phyloP scores from a whole-genome alignment of 2,329 filamentous ascomycete genomes.

The Didymella segeticola region DNA sequence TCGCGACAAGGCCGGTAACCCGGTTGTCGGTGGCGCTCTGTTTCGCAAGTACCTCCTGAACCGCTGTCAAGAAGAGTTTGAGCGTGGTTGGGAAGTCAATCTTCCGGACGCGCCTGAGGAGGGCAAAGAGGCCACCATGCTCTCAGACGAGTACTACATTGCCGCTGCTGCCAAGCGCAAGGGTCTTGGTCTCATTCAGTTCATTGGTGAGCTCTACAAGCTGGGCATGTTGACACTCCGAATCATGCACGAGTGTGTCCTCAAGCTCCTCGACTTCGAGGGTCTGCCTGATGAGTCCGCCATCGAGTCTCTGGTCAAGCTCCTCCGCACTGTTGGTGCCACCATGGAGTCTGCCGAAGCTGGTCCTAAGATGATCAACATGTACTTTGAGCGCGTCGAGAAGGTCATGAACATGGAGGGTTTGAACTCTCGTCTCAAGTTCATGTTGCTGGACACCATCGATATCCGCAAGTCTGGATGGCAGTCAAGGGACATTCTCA shows the following conservation, averaged over 20 bases:
- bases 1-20: conserved; percentile 84
- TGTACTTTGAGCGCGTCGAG: conserved; percentile 90
- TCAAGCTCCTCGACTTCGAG: conserved; percentile 95
- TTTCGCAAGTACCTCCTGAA: conserved; percentile 99
- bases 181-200: conserved; percentile 96
- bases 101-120: conserved; percentile 76
- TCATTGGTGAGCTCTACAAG: conserved; percentile 99
- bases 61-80: conserved; percentile 97
- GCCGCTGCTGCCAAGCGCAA: conserved; percentile 94
- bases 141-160: conserved; percentile 96
- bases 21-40: conserved; percentile 88
- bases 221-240: conserved; percentile 97
- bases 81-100: conserved; percentile 94
- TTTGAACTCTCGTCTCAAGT: conserved; percentile 85
- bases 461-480: conserved; percentile 81
- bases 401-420: conserved; percentile 76
- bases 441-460: conserved; percentile 95
- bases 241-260: conserved; percentile 99
- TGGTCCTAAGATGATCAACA: conserved; percentile 85
- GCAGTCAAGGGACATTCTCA: conserved; percentile 86
- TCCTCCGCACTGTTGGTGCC: conserved; percentile 87
- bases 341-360: conserved; percentile 83
- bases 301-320: conserved; percentile 92
- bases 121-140: conserved; percentile 83
- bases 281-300: conserved; percentile 93